phyloP scores from a whole-genome alignment of 495 filamentous ascomycete genomes.

The Talaromyces stipitatus region DNA sequence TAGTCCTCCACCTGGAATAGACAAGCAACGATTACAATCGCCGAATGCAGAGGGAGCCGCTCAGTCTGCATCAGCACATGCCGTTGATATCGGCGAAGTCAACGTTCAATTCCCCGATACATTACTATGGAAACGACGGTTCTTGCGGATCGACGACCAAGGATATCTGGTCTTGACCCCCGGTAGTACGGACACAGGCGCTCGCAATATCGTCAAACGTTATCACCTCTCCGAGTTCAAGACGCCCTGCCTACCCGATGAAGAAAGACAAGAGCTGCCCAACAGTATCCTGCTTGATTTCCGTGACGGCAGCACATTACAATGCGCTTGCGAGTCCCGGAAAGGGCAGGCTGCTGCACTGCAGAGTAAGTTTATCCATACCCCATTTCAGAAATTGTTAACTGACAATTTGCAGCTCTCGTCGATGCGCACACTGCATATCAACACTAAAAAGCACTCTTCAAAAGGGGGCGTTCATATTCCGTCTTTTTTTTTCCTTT shows the following conservation, averaged over 20 bases:
- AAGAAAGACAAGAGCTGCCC: slow-evolving; percentile 81
- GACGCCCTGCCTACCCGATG: slow-evolving; percentile 69
- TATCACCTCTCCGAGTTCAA: slow-evolving; percentile 79
- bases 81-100: slow-evolving; percentile 72
- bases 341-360: slow-evolving; percentile 62
- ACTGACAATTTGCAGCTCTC: slow-evolving; percentile 12
- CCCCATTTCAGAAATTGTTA: background rate
- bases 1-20: slow-evolving; percentile 28
- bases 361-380: slow-evolving; percentile 45
- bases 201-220: slow-evolving; percentile 54
- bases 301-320: slow-evolving; percentile 71
- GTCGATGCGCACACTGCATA: slow-evolving; percentile 13
- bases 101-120: slow-evolving; percentile 93
- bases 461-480: background rate
- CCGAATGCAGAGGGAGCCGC: slow-evolving; percentile 54
- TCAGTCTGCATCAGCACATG: slow-evolving; percentile 25
- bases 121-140: slow-evolving; percentile 84
- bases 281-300: slow-evolving; percentile 83
- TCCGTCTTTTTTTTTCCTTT: background rate
- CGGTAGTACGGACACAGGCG: slow-evolving; percentile 34
- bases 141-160: slow-evolving; percentile 66
- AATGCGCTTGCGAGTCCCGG: slow-evolving; percentile 77
- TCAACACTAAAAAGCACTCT: slow-evolving; percentile 5
- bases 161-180: slow-evolving; percentile 70
- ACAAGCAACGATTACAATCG: slow-evolving; percentile 22